Conservation (phyloP, 495 filamentous ascomycete species). For the Chaetomium cochliodes region DNA sequence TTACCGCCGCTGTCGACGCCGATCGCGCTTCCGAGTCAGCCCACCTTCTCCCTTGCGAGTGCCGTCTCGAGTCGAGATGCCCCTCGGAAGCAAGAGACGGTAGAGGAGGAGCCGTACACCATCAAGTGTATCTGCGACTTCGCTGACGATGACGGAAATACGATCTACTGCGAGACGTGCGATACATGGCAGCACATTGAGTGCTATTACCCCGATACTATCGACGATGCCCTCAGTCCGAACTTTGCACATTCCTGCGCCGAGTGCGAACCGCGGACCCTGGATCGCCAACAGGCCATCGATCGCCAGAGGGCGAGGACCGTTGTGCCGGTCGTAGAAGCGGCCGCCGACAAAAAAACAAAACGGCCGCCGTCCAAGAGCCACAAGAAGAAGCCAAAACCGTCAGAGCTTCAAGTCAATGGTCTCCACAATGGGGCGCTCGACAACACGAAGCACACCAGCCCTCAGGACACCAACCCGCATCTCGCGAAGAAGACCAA, state of each 20-base stretch:
- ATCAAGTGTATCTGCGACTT: slow-evolving; percentile 98
- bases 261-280: slow-evolving; percentile 72
- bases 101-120: slow-evolving; percentile 86
- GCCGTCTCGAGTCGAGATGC: slow-evolving; percentile 56
- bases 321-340: slow-evolving; percentile 55
- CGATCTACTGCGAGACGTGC: slow-evolving; percentile 92
- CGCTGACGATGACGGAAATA: slow-evolving; percentile 92
- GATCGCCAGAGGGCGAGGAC: slow-evolving; percentile 54
- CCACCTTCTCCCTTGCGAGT: slow-evolving; percentile 49
- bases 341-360: slow-evolving; percentile 56
- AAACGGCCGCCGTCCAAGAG: slow-evolving; percentile 69
- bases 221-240: slow-evolving; percentile 66
- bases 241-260: slow-evolving; percentile 75
- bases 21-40: slow-evolving; percentile 53
- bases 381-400: slow-evolving; percentile 70
- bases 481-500: slow-evolving; percentile 68
- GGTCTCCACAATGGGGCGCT: slow-evolving; percentile 39
- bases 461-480: slow-evolving; percentile 38
- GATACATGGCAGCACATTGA: slow-evolving; percentile 98
- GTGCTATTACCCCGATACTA: slow-evolving; percentile 79
- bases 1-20: slow-evolving; percentile 60
- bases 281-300: slow-evolving; percentile 70
- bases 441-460: slow-evolving; percentile 36
- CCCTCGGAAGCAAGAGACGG: slow-evolving; percentile 50
- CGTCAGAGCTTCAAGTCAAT: slow-evolving; percentile 52